Evolutionary conservation across 495 filamentous ascomycete genomes (phyloP).

Genomic region (Penicillium coffeae): DNA sequence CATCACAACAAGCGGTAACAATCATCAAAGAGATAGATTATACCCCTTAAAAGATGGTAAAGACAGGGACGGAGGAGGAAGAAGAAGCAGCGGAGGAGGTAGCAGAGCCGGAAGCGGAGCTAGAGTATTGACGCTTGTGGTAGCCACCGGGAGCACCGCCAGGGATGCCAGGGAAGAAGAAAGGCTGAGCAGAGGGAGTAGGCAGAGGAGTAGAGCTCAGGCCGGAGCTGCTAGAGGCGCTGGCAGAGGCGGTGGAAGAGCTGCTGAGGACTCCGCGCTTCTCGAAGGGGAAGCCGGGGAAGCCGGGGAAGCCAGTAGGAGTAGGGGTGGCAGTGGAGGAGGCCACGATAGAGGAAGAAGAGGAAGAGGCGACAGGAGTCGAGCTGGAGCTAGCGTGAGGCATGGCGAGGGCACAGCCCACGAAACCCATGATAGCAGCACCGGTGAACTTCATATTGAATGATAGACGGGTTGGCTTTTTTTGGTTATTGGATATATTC

Average conservation of each 20-base stretch:
- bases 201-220: neutral
- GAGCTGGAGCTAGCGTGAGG: slow-evolving; percentile 6
- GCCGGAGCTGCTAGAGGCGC: neutral
- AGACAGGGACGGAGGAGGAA: neutral
- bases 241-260: neutral
- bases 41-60: neutral
- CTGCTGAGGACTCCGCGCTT: no score
- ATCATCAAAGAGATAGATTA: neutral
- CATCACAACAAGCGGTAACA: neutral
- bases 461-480: neutral
- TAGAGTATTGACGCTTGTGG: neutral
- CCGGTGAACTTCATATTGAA: slow-evolving; percentile 22
- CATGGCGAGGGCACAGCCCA: slow-evolving; percentile 26
- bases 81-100: neutral
- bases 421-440: slow-evolving; percentile 19
- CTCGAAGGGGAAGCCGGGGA: neutral
- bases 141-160: neutral
- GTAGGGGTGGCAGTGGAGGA: neutral
- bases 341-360: slow-evolving; percentile 2
- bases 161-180: neutral
- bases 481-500: slow-evolving; percentile 1
- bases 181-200: neutral
- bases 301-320: slow-evolving; percentile 1
- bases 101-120: neutral
- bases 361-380: neutral